These are phyloP conservation scores for Pseudogymnoascus sp. DNA, from an alignment of 2,329 filamentous ascomycete species.

Conservation along the genomic window DNA sequence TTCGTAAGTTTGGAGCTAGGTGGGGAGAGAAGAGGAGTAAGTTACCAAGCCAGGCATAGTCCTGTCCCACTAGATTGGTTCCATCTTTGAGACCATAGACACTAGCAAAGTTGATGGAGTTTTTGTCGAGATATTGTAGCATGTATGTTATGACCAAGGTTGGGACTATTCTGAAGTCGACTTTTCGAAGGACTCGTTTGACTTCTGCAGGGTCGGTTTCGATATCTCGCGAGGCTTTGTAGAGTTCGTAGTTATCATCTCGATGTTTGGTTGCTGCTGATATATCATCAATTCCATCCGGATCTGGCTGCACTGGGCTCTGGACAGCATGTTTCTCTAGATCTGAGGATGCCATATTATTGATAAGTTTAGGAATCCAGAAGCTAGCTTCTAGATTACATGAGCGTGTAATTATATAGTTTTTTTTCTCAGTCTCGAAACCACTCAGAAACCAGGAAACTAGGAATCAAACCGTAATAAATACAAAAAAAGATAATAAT, in stretches of 20 bases:
- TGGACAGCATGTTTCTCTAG: conserved; percentile 14
- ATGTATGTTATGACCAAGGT: conserved; percentile 50
- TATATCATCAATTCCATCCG: conserved; percentile 13
- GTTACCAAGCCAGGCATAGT: conserved; percentile 43
- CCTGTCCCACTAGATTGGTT: conserved; percentile 38
- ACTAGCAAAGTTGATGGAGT: conserved; percentile 42
- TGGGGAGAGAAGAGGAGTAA: conserved; percentile 1
- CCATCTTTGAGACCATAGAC: conserved; percentile 40
- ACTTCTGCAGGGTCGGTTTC: conserved; percentile 21
- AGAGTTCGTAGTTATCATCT: conserved; percentile 33
- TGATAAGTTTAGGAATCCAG: neutral
- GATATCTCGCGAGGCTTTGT: conserved; percentile 24
- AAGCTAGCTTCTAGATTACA: conserved; percentile 10
- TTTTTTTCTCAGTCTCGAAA: neutral
- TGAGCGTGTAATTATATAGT: neutral
- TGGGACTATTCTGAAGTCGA: conserved; percentile 47
- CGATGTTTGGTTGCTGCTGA: conserved; percentile 19
- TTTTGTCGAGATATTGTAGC: conserved; percentile 56
- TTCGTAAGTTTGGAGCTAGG: conserved; percentile 47
- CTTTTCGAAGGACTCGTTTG: conserved; percentile 42
- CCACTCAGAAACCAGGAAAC: neutral
- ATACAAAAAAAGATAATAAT: neutral
- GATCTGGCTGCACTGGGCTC: conserved; percentile 1
- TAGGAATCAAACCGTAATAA: neutral
- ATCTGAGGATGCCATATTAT: conserved; percentile 12